These are phyloP conservation scores for Omphalotus olearius DNA, from an alignment of 1,284 basidiomycete genomes.

Conservation along the genomic window DNA sequence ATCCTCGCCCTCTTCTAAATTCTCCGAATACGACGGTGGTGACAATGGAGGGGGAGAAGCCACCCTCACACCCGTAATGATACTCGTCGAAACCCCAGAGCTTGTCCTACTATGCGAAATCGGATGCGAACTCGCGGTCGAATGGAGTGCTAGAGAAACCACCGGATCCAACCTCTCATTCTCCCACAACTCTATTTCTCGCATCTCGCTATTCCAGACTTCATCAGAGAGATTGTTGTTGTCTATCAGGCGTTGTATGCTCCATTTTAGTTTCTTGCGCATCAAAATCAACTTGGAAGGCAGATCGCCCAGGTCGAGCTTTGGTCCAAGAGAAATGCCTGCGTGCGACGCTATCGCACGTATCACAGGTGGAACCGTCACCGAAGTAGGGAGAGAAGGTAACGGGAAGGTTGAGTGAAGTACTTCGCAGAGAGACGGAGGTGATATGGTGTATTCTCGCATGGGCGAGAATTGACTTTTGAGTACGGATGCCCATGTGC, in stretches of 20 bases:
- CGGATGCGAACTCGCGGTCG: not conserved
- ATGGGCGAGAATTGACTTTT: too few relatives aligned
- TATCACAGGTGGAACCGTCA: not conserved
- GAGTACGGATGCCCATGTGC: not conserved
- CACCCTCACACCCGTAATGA: not conserved
- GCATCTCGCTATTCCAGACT: slow-evolving; percentile 58
- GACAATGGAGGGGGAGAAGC: not conserved
- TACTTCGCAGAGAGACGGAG: not conserved
- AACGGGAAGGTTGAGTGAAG: not conserved
- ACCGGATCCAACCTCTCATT: slow-evolving; percentile 57
- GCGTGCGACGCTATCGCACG: not conserved
- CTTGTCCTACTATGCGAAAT: not conserved
- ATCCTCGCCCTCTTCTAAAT: not conserved
- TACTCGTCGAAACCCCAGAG: not conserved
- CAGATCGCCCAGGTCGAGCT: too few relatives aligned
- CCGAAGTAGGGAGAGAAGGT: not conserved
- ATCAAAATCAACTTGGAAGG: not conserved
- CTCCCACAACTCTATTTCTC: slow-evolving; percentile 72
- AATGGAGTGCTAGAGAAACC: slow-evolving; percentile 9
- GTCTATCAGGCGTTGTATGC: slow-evolving; percentile 45
- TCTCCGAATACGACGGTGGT: not conserved
- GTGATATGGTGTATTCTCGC: too few relatives aligned
- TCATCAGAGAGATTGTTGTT: slow-evolving; percentile 60
- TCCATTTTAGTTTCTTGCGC: slow-evolving; percentile 1
- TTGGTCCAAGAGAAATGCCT: not conserved